Percentiles rank a stretch among this genome's conserved stretches.
These are phyloP conservation scores for Alloteropsis angusta DNA, from an alignment of 202 grass and related monocot species.

Conservation along the genomic window DNA sequence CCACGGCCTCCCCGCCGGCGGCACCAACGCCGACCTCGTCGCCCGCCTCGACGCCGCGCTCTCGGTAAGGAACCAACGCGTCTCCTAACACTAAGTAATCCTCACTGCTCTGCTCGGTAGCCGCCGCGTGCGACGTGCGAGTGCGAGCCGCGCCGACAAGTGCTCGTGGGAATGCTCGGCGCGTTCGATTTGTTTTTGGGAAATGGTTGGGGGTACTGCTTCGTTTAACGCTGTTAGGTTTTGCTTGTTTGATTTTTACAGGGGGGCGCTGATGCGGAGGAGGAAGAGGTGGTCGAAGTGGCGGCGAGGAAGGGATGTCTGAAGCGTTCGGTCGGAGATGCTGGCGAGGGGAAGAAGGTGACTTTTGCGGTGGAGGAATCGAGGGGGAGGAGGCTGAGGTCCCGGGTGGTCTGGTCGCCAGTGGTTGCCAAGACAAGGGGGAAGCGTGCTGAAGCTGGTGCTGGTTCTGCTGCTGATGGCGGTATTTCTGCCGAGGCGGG, in stretches of 20 bases:
- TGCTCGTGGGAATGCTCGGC: not conserved
- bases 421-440: constrained; percentile 12
- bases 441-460: not conserved
- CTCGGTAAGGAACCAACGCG: constrained; percentile 33
- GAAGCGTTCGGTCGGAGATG: constrained; percentile 10
- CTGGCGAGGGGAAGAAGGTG: constrained; percentile 21
- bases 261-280: not conserved
- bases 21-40: constrained; percentile 33
- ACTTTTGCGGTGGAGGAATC: not conserved
- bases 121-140: no score
- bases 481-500: not conserved
- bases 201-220: not conserved
- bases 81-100: no score
- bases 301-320: constrained; percentile 38
- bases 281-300: not conserved
- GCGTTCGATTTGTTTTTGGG: not conserved
- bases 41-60: constrained; percentile 28
- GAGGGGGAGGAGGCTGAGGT: not conserved
- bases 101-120: no score
- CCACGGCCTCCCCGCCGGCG: constrained; percentile 38
- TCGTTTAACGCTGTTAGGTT: not conserved
- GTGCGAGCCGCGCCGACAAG: not conserved
- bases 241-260: not conserved
- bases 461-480: not conserved
- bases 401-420: not conserved